Percentiles rank a stretch among this genome's conserved stretches.
These are phyloP conservation scores for Fomitopsis schrenkii DNA, from an alignment of 1,284 basidiomycete genomes.

Conservation along the genomic window DNA sequence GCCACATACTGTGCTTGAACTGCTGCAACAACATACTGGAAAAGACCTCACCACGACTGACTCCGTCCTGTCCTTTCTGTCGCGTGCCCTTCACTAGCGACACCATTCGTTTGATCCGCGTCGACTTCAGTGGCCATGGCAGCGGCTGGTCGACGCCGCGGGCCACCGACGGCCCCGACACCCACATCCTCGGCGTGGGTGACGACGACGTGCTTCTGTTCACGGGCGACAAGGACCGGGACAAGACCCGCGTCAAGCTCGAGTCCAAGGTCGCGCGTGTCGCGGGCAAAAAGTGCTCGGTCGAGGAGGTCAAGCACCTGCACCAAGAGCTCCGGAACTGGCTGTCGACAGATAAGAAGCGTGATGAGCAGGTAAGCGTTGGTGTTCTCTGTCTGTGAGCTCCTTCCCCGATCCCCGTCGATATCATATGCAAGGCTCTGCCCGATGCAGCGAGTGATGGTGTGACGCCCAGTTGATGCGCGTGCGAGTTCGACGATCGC, in stretches of 20 bases:
- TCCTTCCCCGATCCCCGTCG: constrained; percentile 1
- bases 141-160: constrained; percentile 63
- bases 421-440: background rate
- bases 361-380: constrained; percentile 52
- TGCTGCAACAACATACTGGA: constrained; percentile 77
- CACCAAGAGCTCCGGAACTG: constrained; percentile 73
- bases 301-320: constrained; percentile 72
- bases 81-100: constrained; percentile 65
- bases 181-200: constrained; percentile 33
- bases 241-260: constrained; percentile 54
- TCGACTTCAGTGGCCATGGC: constrained; percentile 50
- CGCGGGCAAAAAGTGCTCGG: constrained; percentile 79
- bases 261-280: constrained; percentile 75
- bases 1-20: constrained; percentile 69
- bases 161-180: constrained; percentile 36
- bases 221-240: constrained; percentile 40
- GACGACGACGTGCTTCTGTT: constrained; percentile 38
- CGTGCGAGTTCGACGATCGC: constrained; percentile 8
- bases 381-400: constrained; percentile 2
- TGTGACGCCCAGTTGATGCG: background rate
- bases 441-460: background rate
- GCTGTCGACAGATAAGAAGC: constrained; percentile 53
- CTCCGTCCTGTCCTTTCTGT: constrained; percentile 76
- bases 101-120: constrained; percentile 67
- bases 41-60: constrained; percentile 63